Evolutionary conservation across 2,329 filamentous ascomycete genomes (phyloP), one percentile per base, ranked within the genome.

Genomic region (Basipetospora chlamydospora): DNA sequence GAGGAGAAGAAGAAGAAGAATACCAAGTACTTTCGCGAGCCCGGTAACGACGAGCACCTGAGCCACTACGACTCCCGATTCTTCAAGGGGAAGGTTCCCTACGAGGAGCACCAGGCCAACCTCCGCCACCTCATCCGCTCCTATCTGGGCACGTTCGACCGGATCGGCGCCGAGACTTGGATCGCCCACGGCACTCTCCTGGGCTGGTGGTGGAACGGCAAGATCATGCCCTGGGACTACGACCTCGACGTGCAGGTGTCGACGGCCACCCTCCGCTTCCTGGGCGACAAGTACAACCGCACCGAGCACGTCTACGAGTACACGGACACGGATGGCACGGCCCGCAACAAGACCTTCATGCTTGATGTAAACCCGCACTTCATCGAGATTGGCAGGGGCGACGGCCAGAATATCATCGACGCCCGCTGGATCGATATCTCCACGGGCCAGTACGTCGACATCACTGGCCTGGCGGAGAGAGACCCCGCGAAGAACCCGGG

Each of bases 191-290:
- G 84, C 33, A 86, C 83, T 4, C 59, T 90, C 34, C 61, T 92
- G 16, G 84, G 83, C 10, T 92, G 84, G 84, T 90, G 81, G 80
- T 92, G 84, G 84, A 88, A 85, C 52, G 69, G 64, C 28, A 59
- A 73, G 57, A 75, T 83, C 50, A 73, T 87, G 60, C 81, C 82
- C 1, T 87, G 82, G 82, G 83, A 90, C 55, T 81, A 76, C 61
- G 84, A 92, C 54, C 63, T 90, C 31, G 84, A 92, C 55, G 81
- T 82, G 0, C 84, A 90, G 57, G 75, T 90, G 20, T 73, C 75
- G 13, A 70, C 68, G 38, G 59, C 64, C 22, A 86, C 82, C 1
- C 63, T 90, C 31, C 55, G 62, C 25, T 73, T 73, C 53, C 61
- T 90, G 18, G 80, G 66, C 22, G 58, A 72, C 39, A 60, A 73